Evolutionary conservation across 495 filamentous ascomycete species (phyloP).

Genomic region (Penicillium pancosmium): DNA sequence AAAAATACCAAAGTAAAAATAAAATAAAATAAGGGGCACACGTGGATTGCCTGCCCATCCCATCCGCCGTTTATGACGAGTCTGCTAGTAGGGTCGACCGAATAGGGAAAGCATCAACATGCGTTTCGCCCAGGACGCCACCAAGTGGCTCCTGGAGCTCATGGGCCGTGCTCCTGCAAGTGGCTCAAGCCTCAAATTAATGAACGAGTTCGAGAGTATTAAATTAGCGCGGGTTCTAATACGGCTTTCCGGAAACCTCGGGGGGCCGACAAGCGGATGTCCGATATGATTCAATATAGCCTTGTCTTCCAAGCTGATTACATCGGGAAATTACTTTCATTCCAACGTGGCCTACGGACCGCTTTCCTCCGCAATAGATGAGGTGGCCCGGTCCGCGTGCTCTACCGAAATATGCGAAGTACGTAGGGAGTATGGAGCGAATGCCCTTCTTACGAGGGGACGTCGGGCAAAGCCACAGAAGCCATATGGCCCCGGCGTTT

Average conservation of each 20-base stretch:
- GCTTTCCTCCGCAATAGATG: background rate
- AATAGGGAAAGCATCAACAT: conserved; percentile 15
- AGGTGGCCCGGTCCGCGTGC: conserved; percentile 13
- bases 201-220: background rate
- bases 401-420: conserved; percentile 17
- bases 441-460: background rate
- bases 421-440: background rate
- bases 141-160: conserved; percentile 4
- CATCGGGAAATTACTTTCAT: conserved; percentile 2
- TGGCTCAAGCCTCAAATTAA: conserved; percentile 3
- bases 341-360: conserved; percentile 10
- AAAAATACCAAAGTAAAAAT: background rate
- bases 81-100: conserved; percentile 6
- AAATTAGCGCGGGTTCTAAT: background rate
- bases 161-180: conserved; percentile 6
- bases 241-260: background rate
- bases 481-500: conserved; percentile 32
- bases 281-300: background rate
- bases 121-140: conserved; percentile 2
- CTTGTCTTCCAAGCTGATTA: background rate
- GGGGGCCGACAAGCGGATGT: background rate
- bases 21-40: conserved; percentile 19
- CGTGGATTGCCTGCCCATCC: conserved; percentile 17
- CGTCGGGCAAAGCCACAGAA: conserved; percentile 18
- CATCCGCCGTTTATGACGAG: conserved; percentile 19